Evolutionary conservation across 2,329 filamentous ascomycete species (phyloP).

Genomic region (Epichloe scottii): DNA sequence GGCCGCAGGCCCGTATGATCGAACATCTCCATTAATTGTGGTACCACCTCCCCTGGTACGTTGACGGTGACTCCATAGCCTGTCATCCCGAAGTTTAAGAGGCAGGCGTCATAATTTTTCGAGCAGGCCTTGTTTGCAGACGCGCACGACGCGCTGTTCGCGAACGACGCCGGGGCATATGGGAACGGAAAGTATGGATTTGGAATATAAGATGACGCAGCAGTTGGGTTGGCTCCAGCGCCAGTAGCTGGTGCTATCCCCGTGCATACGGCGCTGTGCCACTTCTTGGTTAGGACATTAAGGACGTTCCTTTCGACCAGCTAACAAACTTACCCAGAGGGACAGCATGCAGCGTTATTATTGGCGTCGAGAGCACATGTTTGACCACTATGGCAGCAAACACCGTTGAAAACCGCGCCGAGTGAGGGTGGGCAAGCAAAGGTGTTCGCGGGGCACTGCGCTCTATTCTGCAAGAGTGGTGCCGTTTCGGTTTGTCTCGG

Average conservation of each 20-base stretch:
- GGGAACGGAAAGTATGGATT: conserved; percentile 51
- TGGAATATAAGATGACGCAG: conserved; percentile 36
- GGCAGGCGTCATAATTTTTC: conserved; percentile 40
- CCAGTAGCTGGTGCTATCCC: conserved; percentile 35
- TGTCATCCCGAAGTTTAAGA: conserved; percentile 31
- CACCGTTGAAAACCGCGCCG: conserved; percentile 31
- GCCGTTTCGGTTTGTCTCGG: conserved; percentile 13
- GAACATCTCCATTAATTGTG: conserved; percentile 32
- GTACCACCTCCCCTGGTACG: conserved; percentile 41
- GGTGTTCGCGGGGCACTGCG: conserved; percentile 35
- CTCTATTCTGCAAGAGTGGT: conserved; percentile 14
- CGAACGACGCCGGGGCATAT: conserved; percentile 39
- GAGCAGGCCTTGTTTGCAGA: conserved; percentile 39
- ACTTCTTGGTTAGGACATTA: background rate
- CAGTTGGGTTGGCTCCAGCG: conserved; percentile 22
- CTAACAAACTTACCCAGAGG: conserved; percentile 30
- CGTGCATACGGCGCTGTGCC: conserved; percentile 39
- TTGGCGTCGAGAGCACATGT: conserved; percentile 36
- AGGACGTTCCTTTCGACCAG: background rate
- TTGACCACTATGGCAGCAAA: conserved; percentile 41
- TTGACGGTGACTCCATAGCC: conserved; percentile 42
- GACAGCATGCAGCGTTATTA: conserved; percentile 41
- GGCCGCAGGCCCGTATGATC: conserved; percentile 31
- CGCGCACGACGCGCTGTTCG: conserved; percentile 37
- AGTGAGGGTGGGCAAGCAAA: conserved; percentile 36